Conservation (phyloP, 2,329 filamentous ascomycete genomes). For the Aspergillus neotritici region DNA sequence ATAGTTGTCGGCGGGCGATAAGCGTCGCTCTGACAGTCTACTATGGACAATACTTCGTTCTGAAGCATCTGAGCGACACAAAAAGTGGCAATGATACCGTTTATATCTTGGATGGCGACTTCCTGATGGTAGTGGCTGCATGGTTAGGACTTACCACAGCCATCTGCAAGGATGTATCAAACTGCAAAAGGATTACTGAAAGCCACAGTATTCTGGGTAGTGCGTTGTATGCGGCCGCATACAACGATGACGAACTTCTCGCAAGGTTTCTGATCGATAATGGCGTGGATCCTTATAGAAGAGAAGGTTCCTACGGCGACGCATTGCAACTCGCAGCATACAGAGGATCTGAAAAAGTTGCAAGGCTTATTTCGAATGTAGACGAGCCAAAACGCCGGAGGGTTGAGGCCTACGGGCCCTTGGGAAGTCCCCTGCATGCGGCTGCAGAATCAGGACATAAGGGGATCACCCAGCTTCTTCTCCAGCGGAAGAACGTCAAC, state of each 20-base stretch:
- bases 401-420: background rate
- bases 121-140: background rate
- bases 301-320: constrained; percentile 2
- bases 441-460: constrained; percentile 4
- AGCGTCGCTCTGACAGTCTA: background rate
- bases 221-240: constrained; percentile 2
- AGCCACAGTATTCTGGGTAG: background rate
- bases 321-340: constrained; percentile 4
- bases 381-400: background rate
- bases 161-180: background rate
- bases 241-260: background rate
- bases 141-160: background rate
- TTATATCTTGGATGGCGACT: background rate
- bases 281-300: background rate
- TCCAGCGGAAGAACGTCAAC: background rate
- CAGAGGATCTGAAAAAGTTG: background rate
- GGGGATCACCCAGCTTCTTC: background rate
- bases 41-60: background rate
- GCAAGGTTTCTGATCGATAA: background rate
- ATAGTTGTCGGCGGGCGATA: background rate
- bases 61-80: background rate
- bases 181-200: background rate
- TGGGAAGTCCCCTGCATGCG: constrained; percentile 1
- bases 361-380: background rate
- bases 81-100: background rate